Evolutionary conservation across 768 basidiomycete genomes (phyloP).

Genomic region (Kwoniella sp.): DNA sequence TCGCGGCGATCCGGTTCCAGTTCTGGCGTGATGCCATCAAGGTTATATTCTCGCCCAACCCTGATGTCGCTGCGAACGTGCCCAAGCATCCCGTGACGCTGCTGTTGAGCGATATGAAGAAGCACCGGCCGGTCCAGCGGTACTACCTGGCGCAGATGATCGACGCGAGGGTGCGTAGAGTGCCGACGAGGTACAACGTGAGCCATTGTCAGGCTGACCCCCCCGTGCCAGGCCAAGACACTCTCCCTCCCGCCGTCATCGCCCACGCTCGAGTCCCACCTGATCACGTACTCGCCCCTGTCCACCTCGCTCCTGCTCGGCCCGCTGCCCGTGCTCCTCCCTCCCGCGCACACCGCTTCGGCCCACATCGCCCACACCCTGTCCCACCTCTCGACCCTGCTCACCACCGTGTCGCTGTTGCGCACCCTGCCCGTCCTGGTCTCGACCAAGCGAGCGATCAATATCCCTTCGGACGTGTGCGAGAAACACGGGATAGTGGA

Average conservation of each 20-base stretch:
- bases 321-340: constrained; percentile 43
- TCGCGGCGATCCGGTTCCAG: constrained; percentile 48
- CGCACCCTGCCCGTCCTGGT: constrained; percentile 40
- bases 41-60: constrained; percentile 20
- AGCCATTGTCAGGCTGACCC: background rate
- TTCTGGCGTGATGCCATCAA: constrained; percentile 49
- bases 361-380: constrained; percentile 44
- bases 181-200: background rate
- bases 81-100: constrained; percentile 48
- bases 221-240: constrained; percentile 22
- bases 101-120: constrained; percentile 32
- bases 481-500: constrained; percentile 45
- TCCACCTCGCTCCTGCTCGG: constrained; percentile 46
- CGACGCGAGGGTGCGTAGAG: constrained; percentile 36
- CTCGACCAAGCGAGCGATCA: constrained; percentile 32
- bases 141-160: constrained; percentile 49
- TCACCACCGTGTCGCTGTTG: constrained; percentile 40
- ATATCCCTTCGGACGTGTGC: constrained; percentile 37
- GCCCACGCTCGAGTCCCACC: constrained; percentile 36
- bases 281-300: constrained; percentile 34
- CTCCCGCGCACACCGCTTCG: constrained; percentile 35
- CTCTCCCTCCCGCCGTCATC: constrained; percentile 30
- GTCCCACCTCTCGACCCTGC: constrained; percentile 45
- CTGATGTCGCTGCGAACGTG: constrained; percentile 3
- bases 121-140: constrained; percentile 40